These are phyloP conservation scores for Fusarium mundagurra DNA, from an alignment of 2,329 filamentous ascomycete species.

Conservation along the genomic window DNA sequence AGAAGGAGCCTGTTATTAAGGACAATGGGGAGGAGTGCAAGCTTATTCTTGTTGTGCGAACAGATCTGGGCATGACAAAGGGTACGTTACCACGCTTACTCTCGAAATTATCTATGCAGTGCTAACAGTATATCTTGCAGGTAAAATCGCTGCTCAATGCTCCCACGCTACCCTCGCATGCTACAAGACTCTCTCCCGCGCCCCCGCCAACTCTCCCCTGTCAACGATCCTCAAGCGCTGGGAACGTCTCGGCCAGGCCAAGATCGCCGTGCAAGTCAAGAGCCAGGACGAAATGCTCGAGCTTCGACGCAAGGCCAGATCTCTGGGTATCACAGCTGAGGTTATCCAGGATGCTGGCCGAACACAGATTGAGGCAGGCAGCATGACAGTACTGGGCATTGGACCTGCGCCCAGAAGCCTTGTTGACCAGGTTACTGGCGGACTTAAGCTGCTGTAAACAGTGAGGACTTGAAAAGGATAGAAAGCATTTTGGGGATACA, in stretches of 20 bases:
- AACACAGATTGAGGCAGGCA: conserved; percentile 95
- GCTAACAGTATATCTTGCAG: conserved; percentile 56
- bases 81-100: conserved; percentile 62
- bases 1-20: conserved; percentile 51
- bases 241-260: conserved; percentile 88
- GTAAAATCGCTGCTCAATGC: conserved; percentile 96
- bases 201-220: conserved; percentile 63
- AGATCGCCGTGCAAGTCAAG: conserved; percentile 91
- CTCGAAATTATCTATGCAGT: rapidly evolving
- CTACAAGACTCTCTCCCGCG: conserved; percentile 82
- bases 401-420: conserved; percentile 84
- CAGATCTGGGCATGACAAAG: conserved; percentile 97
- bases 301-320: conserved; percentile 80
- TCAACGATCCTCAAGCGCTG: conserved; percentile 79
- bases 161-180: conserved; percentile 96
- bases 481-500: neutral
- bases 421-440: conserved; percentile 86
- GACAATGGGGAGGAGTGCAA: conserved; percentile 83
- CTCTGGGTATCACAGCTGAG: conserved; percentile 85
- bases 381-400: conserved; percentile 89
- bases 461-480: neutral
- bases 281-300: conserved; percentile 82
- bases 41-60: conserved; percentile 89
- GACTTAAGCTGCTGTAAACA: conserved; percentile 80
- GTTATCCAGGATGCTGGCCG: conserved; percentile 95